Conservation (phyloP, 208 protist species). For the Trypanosoma melophagium region DNA sequence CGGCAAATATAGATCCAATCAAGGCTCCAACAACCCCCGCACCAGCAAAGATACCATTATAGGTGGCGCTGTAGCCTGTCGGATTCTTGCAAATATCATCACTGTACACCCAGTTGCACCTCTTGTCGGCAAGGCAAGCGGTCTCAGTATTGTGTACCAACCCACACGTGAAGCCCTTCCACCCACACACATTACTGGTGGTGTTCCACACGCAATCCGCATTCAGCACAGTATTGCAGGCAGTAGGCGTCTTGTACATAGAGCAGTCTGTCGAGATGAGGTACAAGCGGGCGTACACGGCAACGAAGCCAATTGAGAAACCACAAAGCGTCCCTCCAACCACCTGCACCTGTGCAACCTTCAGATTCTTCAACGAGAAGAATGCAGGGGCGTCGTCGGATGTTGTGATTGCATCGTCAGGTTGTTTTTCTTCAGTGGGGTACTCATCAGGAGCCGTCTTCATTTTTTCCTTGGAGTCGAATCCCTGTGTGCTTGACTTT, state of each 20-base stretch:
- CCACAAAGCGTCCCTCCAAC: conserved; percentile 60
- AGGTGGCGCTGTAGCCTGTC: too few species aligned
- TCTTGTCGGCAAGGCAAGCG: too few species aligned
- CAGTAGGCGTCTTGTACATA: conserved; percentile 27
- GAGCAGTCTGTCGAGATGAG: conserved; percentile 61
- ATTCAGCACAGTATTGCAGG: conserved; percentile 50
- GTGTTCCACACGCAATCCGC: conserved; percentile 57
- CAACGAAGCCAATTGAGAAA: conserved; percentile 76
- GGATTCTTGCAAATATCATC: conserved; percentile 47
- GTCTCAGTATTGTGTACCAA: conserved; percentile 18
- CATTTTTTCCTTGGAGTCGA: too few species aligned
- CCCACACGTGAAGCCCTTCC: conserved; percentile 38
- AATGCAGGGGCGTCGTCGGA: conserved; percentile 22
- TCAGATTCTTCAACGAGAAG: conserved; percentile 47
- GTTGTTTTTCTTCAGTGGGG: background rate
- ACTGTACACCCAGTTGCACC: conserved; percentile 60
- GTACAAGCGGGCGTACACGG: conserved; percentile 68
- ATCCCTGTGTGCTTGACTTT: too few species aligned
- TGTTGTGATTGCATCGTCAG: background rate
- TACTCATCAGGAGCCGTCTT: conserved; percentile 13
- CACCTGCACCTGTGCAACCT: conserved; percentile 47
- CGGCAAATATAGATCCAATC: conserved; percentile 73
- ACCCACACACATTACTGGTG: conserved; percentile 37
- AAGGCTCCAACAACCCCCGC: conserved; percentile 67
- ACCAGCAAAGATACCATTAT: too few species aligned